Conservation (phyloP, 2,329 filamentous ascomycete species). For the Pseudogymnoascus sp. region DNA sequence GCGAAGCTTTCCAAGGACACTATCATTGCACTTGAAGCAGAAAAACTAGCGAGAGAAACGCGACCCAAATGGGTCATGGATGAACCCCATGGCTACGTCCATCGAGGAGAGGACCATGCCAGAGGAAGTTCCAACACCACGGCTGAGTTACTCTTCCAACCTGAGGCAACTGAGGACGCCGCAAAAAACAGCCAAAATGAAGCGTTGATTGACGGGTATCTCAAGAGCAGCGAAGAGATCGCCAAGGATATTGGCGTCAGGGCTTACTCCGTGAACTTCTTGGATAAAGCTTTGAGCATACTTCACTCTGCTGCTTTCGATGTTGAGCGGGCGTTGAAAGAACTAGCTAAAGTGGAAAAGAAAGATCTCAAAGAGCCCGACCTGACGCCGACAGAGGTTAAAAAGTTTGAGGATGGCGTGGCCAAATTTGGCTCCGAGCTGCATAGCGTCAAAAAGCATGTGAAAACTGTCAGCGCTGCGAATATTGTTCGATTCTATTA, state of each 20-base stretch:
- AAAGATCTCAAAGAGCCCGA: constrained; percentile 77
- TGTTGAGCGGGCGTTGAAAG: constrained; percentile 58
- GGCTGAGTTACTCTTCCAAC: constrained; percentile 68
- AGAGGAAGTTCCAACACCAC: constrained; percentile 68
- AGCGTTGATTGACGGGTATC: constrained; percentile 64
- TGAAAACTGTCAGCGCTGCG: constrained; percentile 71
- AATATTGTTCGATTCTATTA: constrained; percentile 92
- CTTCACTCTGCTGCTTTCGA: constrained; percentile 68
- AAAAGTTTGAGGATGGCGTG: constrained; percentile 88
- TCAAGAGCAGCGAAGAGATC: constrained; percentile 51
- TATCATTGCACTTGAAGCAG: constrained; percentile 68
- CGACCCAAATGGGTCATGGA: constrained; percentile 92
- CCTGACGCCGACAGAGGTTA: constrained; percentile 66
- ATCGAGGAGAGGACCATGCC: constrained; percentile 67
- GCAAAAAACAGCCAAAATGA: constrained; percentile 31
- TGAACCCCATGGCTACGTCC: constrained; percentile 76
- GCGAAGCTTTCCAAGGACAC: constrained; percentile 72
- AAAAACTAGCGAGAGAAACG: constrained; percentile 69
- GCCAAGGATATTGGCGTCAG: constrained; percentile 62
- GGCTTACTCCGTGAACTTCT: constrained; percentile 71
- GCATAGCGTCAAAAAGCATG: constrained; percentile 71
- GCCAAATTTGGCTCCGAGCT: constrained; percentile 87
- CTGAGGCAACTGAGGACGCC: constrained; percentile 46
- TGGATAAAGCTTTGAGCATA: constrained; percentile 72
- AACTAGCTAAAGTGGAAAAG: constrained; percentile 59